These are phyloP conservation scores for Epichloe hybrida DNA, from an alignment of 2,329 filamentous ascomycete species.

Conservation along the genomic window DNA sequence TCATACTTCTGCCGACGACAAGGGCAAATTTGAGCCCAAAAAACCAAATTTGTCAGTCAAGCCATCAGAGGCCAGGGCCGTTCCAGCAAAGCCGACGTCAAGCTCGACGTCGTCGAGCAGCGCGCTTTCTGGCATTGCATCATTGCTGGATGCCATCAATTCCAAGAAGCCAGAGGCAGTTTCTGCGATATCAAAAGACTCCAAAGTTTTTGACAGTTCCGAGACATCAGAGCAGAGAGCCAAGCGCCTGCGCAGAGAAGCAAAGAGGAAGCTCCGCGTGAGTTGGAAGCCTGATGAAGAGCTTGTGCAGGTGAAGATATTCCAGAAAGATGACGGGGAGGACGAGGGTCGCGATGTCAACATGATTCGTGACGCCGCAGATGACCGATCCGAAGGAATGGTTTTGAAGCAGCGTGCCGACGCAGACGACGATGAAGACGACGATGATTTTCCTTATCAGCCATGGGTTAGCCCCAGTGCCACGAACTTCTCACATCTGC, in stretches of 20 bases:
- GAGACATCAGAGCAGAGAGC: slow-evolving; percentile 57
- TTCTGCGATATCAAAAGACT: slow-evolving; percentile 38
- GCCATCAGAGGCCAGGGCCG: slow-evolving; percentile 16
- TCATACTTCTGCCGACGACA: slow-evolving; percentile 18
- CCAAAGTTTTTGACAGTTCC: slow-evolving; percentile 31
- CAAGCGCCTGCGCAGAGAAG: slow-evolving; percentile 59
- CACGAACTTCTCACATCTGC: slow-evolving; percentile 34
- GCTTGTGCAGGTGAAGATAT: slow-evolving; percentile 53
- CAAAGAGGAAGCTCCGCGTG: slow-evolving; percentile 55
- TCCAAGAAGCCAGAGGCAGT: slow-evolving; percentile 25
- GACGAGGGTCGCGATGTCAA: slow-evolving; percentile 53
- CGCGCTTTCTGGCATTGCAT: slow-evolving; percentile 36
- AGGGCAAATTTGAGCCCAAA: slow-evolving; percentile 18
- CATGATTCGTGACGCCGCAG: slow-evolving; percentile 57
- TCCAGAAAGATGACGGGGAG: slow-evolving; percentile 59
- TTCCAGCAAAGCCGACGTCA: slow-evolving; percentile 5
- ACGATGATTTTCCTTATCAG: slow-evolving; percentile 40
- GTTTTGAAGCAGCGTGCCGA: slow-evolving; percentile 43
- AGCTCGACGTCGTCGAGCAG: slow-evolving; percentile 10
- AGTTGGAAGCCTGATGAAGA: slow-evolving; percentile 55
- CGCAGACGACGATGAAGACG: slow-evolving; percentile 41
- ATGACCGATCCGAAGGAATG: slow-evolving; percentile 61
- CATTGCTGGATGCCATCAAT: slow-evolving; percentile 38
- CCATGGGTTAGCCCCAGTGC: slow-evolving; percentile 36
- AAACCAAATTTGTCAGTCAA: slow-evolving; percentile 9